Percentiles rank a stretch among this genome's conserved stretches.
phyloP scores from a whole-genome alignment of 805 yeast species.

The Kluyveromyces wickerhamii region DNA sequence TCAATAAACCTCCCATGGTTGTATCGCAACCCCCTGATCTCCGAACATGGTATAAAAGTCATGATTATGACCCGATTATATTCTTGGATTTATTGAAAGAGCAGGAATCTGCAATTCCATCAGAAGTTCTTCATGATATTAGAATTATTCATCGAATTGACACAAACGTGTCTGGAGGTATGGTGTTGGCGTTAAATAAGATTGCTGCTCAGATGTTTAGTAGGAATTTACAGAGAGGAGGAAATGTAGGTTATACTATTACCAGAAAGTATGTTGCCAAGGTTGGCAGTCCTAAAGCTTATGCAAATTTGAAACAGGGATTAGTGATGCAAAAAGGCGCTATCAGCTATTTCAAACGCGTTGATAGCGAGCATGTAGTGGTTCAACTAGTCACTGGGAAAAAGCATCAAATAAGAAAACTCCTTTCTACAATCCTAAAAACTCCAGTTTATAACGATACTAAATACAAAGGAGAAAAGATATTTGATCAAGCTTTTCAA shows the following conservation, averaged over 20 bases:
- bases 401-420: conserved; percentile 35
- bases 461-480: conserved; percentile 18
- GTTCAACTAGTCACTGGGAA: conserved; percentile 33
- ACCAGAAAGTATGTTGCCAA: conserved; percentile 32
- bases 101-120: conserved; percentile 10
- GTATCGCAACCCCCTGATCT: conserved; percentile 28
- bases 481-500: conserved; percentile 12
- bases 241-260: conserved; percentile 30
- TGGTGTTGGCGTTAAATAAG: conserved; percentile 30
- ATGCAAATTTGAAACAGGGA: conserved; percentile 7
- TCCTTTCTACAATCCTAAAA: conserved; percentile 17
- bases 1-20: conserved; percentile 33
- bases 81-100: conserved; percentile 16
- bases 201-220: conserved; percentile 29
- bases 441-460: conserved; percentile 29
- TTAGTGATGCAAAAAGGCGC: conserved; percentile 11
- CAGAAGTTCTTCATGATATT: too few species aligned
- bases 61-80: conserved; percentile 10
- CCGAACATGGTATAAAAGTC: conserved; percentile 7
- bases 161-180: conserved; percentile 34
- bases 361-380: conserved; percentile 18
- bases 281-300: conserved; percentile 6
- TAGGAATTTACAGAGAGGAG: conserved; percentile 29
- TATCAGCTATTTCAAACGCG: conserved; percentile 13
- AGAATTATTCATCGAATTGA: conserved; percentile 35